Evolutionary conservation across 2,329 filamentous ascomycete genomes (phyloP).

Genomic region (Sporothrix inflata): DNA sequence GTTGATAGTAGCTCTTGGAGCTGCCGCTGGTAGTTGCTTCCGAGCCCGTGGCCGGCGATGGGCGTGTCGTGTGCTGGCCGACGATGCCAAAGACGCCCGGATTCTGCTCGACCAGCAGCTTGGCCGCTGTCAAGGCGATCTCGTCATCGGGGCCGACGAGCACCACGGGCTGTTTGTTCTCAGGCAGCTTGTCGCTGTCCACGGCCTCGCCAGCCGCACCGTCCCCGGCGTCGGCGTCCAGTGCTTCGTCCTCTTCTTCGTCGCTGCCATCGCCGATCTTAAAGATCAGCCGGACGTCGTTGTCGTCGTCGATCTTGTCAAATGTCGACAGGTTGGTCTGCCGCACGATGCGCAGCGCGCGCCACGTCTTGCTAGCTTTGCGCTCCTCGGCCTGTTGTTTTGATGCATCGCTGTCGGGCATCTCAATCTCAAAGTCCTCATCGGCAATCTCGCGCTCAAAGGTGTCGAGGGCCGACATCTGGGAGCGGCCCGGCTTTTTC

Average conservation of each 20-base stretch:
- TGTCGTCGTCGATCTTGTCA: slow-evolving; percentile 84
- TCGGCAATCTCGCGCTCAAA: slow-evolving; percentile 75
- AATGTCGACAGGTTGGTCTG: slow-evolving; percentile 74
- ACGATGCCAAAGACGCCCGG: slow-evolving; percentile 67
- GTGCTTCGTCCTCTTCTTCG: slow-evolving; percentile 60
- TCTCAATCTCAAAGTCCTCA: slow-evolving; percentile 84
- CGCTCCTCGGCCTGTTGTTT: slow-evolving; percentile 63
- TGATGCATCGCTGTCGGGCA: slow-evolving; percentile 67
- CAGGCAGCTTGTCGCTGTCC: slow-evolving; percentile 45
- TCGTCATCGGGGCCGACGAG: slow-evolving; percentile 66
- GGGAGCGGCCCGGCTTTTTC: slow-evolving; percentile 66
- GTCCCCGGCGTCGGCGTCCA: slow-evolving; percentile 26
- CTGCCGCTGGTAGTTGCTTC: background rate
- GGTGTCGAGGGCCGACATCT: slow-evolving; percentile 68
- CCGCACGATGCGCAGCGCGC: slow-evolving; percentile 79
- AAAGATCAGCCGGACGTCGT: slow-evolving; percentile 66
- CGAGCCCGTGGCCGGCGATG: slow-evolving; percentile 45
- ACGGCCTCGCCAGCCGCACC: slow-evolving; percentile 32
- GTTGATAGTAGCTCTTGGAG: slow-evolving; percentile 41
- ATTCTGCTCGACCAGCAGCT: slow-evolving; percentile 64
- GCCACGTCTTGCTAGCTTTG: slow-evolving; percentile 89
- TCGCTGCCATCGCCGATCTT: slow-evolving; percentile 72
- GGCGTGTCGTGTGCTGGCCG: slow-evolving; percentile 58
- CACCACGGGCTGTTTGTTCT: slow-evolving; percentile 61
- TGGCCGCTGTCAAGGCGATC: slow-evolving; percentile 66